Conservation (phyloP, 495 filamentous ascomycete species). For the Wilcoxina mikolae region DNA sequence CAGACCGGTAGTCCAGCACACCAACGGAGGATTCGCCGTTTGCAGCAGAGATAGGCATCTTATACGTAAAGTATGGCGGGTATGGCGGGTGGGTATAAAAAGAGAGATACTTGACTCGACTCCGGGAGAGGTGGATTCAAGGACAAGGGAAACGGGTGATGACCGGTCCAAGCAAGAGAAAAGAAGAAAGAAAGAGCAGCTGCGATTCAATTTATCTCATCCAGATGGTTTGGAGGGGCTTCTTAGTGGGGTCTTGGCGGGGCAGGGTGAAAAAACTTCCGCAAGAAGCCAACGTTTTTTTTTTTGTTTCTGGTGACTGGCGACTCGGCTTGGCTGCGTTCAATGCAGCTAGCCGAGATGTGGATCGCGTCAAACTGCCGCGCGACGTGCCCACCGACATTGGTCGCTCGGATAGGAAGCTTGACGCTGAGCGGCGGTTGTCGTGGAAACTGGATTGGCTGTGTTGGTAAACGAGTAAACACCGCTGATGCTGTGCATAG, state of each 20-base stretch:
- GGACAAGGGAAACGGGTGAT: slow-evolving; percentile 25
- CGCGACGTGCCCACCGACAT: no score
- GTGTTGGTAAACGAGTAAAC: no score
- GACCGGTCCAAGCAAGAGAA: slow-evolving; percentile 28
- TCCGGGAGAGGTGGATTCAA: slow-evolving; percentile 20
- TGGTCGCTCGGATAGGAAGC: no score
- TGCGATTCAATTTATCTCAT: slow-evolving; percentile 30
- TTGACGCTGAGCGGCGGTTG: no score
- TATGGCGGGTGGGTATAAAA: neutral
- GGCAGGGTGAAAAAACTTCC: slow-evolving; percentile 27
- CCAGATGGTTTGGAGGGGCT: no score
- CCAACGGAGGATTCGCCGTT: slow-evolving; percentile 31
- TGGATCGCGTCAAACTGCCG: no score
- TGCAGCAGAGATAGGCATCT: slow-evolving; percentile 16
- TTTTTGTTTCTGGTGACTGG: neutral
- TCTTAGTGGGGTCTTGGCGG: no score
- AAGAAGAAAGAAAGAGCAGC: slow-evolving; percentile 1
- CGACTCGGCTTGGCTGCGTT: no score
- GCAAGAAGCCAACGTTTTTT: neutral
- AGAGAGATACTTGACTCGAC: slow-evolving; percentile 6
- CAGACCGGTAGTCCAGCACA: slow-evolving; percentile 43
- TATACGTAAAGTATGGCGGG: slow-evolving; percentile 6
- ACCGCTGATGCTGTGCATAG: no score
- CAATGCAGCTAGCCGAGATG: no score
- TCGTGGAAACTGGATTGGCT: no score